Base-by-base conservation (phyloP, 345 rosid species). In the Cochlearia excelsa region DNA sequence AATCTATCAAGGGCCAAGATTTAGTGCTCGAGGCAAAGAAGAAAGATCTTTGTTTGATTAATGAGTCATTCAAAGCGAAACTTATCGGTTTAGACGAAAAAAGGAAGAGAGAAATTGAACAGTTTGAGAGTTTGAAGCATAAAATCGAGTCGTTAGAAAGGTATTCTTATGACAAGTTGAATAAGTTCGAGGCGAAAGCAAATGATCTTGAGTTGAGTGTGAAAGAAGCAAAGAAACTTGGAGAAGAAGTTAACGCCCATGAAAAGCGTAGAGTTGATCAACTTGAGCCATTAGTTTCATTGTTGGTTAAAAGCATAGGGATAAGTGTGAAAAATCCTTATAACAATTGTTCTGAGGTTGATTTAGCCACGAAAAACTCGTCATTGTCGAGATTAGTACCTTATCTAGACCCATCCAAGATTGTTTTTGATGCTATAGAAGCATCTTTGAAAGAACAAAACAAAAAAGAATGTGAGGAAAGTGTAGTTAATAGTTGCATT, bases 71-170 rank as follows among this genome's bases (percentile, higher is more conserved):
- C 5, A 57, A 53, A 42, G 64, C 37, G 9, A 57, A 30, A 46
- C 9, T 59, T n/a, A 64, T 63, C 9, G 71, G 54, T 66, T 27
- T 70, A 23, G 76, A 47, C n/a, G 59, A 66, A 51, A 70, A 44
- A 9, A 26, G 51, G 57, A 39, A 41, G 9, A 45, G 7, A 4
- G 65, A 68, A 16, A 11, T 63, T 44, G 74, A 63, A 27, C 37
- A 29, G 28, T 23, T 60, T 30, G 57, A 66, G 44, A 45, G 29
- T 8, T 51, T 57, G 4, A 29, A 59, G 6, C 33, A 10, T 41
- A 57, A 55, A 11, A 42, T 71, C 30, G 60, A 46, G 49, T 60
- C 47, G 9, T 1, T 38, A 48, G 39, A 60, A 48, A 34, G 28
- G 28, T 2, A 2, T 26, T 37, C 37, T 2, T 35, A 39, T 29